These are phyloP conservation scores for Alternaria conjuncta DNA, from an alignment of 2,329 filamentous ascomycete species.

Conservation along the genomic window DNA sequence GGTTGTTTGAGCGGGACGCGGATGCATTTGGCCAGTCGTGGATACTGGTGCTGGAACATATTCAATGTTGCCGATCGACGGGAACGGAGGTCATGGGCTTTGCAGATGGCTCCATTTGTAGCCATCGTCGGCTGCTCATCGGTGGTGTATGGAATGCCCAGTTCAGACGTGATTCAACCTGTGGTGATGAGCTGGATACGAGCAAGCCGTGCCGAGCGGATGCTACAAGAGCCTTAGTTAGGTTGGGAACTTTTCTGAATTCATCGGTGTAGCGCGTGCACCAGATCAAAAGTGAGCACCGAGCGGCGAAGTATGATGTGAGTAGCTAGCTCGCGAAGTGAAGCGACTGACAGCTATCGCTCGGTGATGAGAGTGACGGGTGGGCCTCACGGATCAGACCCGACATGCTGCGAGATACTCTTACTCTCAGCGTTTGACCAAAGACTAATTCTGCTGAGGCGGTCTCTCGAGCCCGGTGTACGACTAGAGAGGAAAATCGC, in stretches of 20 bases:
- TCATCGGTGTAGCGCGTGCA: neutral
- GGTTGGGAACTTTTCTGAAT: neutral
- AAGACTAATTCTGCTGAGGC: neutral
- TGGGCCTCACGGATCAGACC: neutral
- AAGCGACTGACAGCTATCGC: neutral
- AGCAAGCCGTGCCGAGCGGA: neutral
- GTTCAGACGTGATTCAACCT: neutral
- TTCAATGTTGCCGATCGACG: neutral
- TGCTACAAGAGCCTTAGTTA: neutral
- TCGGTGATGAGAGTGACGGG: neutral
- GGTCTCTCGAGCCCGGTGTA: neutral
- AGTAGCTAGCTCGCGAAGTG: slow-evolving; percentile 3
- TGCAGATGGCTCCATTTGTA: neutral
- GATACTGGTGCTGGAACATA: neutral
- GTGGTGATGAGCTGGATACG: neutral
- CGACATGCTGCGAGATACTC: neutral
- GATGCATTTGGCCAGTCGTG: neutral
- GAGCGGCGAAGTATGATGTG: slow-evolving; percentile 7
- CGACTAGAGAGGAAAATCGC: neutral
- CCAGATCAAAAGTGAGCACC: neutral
- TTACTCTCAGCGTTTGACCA: neutral
- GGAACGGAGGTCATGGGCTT: neutral
- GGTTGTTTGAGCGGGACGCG: neutral
- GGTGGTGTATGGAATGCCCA: neutral
- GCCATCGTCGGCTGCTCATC: neutral